Evolutionary conservation across 2,329 filamentous ascomycete species (phyloP).

Genomic region (Fusarium poae): DNA sequence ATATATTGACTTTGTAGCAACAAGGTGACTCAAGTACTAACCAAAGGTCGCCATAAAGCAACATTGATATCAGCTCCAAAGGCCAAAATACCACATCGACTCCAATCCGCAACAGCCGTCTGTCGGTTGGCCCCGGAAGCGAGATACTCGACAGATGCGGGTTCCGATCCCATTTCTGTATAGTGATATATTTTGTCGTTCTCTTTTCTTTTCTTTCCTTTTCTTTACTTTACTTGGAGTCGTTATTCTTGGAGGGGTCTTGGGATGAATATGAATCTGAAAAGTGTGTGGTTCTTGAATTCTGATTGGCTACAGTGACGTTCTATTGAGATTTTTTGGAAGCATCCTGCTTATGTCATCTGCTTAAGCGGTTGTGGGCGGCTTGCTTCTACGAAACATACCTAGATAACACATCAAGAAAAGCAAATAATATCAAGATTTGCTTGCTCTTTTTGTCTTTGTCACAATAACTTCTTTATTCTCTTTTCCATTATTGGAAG

Average conservation of each 20-base stretch:
- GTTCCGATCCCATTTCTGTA: conserved; percentile 48
- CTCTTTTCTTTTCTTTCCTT: background rate
- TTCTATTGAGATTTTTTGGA: conserved; percentile 41
- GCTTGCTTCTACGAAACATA: conserved; percentile 28
- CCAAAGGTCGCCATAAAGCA: conserved; percentile 85
- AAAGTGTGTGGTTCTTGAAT: conserved; percentile 51
- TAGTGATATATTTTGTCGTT: conserved; percentile 29
- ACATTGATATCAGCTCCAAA: conserved; percentile 92
- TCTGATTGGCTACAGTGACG: conserved; percentile 54
- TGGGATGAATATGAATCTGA: conserved; percentile 54
- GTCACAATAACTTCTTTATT: background rate
- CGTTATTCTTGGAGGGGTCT: conserved; percentile 24
- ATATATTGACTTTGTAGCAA: conserved; percentile 25
- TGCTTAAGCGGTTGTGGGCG: conserved; percentile 19
- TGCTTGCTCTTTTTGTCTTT: background rate
- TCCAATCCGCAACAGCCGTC: conserved; percentile 91
- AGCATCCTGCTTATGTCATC: conserved; percentile 45
- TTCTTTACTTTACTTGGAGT: background rate
- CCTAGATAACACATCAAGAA: conserved; percentile 32
- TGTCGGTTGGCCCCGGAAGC: conserved; percentile 91
- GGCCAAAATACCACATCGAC: conserved; percentile 77
- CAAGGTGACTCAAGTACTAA: conserved; percentile 60
- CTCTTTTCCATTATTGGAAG: background rate
- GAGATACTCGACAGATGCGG: conserved; percentile 65
- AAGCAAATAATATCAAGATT: conserved; percentile 26